A percentile compares a stretch with the other conserved stretches of the same genome.
Conservation (phyloP, 2,329 filamentous ascomycete genomes). For the Cladophialophora yegresii region DNA sequence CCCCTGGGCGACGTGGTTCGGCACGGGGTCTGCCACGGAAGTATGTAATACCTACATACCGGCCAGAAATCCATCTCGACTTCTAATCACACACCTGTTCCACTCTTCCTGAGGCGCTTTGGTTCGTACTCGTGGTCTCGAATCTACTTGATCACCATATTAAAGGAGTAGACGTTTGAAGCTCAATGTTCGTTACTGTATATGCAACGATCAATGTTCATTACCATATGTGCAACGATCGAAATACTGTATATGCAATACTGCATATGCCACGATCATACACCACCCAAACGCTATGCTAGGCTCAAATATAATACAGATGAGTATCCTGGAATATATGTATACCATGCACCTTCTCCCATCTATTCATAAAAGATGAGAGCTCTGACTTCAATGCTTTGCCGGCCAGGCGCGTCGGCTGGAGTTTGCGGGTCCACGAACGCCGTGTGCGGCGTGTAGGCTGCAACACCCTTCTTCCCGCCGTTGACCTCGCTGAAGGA, state of each 20-base stretch:
- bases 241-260: neutral
- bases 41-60: neutral
- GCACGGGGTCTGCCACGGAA: neutral
- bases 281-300: neutral
- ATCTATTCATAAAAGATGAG: slow-evolving; percentile 62
- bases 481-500: slow-evolving; percentile 45
- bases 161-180: too few species aligned
- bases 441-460: slow-evolving; percentile 56
- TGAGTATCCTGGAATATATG: slow-evolving; percentile 1
- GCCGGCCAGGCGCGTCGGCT: slow-evolving; percentile 51
- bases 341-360: slow-evolving; percentile 19
- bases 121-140: too few species aligned
- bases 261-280: neutral
- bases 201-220: neutral
- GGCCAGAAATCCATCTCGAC: neutral
- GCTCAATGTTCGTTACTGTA: neutral
- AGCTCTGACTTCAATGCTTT: slow-evolving; percentile 67
- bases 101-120: too few species aligned
- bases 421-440: slow-evolving; percentile 59
- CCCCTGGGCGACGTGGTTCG: too few species aligned
- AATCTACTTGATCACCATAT: too few species aligned
- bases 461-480: slow-evolving; percentile 49
- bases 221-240: neutral
- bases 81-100: neutral
- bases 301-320: neutral